Percentiles rank a stretch among this genome's conserved stretches.
Conservation (phyloP, 371 early-diverging fungal species). For the Mortierella sp. region DNA sequence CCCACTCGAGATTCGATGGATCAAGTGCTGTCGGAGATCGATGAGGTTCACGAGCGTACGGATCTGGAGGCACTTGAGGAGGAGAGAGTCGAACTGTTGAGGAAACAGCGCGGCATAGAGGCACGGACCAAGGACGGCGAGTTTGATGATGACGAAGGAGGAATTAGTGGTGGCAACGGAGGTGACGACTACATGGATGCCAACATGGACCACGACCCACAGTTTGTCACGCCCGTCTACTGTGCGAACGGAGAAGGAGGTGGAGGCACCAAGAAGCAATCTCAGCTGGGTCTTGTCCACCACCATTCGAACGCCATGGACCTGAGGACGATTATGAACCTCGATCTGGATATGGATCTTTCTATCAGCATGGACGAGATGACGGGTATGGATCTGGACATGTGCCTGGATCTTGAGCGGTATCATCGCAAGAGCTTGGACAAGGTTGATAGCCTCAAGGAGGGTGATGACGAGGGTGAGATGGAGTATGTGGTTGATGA, state of each 20-base stretch:
- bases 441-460: not conserved
- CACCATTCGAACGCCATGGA: conserved; percentile 41
- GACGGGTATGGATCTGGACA: conserved; percentile 39
- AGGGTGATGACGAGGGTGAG: not conserved
- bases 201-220: conserved; percentile 26
- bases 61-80: conserved; percentile 16
- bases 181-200: conserved; percentile 24
- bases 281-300: conserved; percentile 42
- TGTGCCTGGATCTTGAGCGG: conserved; percentile 40
- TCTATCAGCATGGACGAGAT: conserved; percentile 25
- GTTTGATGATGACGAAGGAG: conserved; percentile 15
- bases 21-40: not conserved
- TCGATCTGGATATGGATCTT: conserved; percentile 47
- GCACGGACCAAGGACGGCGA: conserved; percentile 29
- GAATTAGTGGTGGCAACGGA: not conserved
- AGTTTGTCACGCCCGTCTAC: conserved; percentile 9
- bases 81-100: conserved; percentile 25
- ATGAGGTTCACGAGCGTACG: not conserved
- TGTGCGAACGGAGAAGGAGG: conserved; percentile 25
- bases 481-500: not conserved
- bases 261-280: conserved; percentile 40
- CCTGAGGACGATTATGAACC: conserved; percentile 50
- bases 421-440: conserved; percentile 29
- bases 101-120: conserved; percentile 33
- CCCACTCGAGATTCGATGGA: not conserved